Base-by-base conservation (phyloP, 1,284 basidiomycete species). In the Pseudozyma flocculosa region DNA sequence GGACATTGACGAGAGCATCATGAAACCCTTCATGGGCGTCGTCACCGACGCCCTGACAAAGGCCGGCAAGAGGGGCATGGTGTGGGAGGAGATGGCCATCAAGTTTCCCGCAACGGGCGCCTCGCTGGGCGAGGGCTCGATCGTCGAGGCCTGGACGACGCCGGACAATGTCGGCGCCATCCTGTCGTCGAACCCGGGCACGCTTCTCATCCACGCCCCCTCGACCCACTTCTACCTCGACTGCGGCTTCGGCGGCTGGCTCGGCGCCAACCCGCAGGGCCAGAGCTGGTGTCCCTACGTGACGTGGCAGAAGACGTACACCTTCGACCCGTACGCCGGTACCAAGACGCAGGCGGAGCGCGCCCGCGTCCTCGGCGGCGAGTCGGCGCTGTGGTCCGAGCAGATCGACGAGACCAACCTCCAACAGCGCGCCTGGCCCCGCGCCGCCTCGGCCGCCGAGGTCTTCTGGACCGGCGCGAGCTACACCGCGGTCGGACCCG, bases 381-480 rank as follows among this genome's bases (percentile, higher is more conserved):
- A 61, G 81, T 84, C 85, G 22, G 83, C 87, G 2, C 80, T 91
- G 1, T 91, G 89, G 89, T 82, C 86, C 2, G 88, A 91, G 78
- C 88, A 90, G 78, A 84, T 86, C 2, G 83, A 84, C 40, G 83
- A 85, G 14, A 80, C 82, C 48, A 90, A 88, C 73, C 78, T 92
- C 45, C 88, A 92, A 68, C 70, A 82, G 1, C 84, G 86, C 51
- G 80, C 85, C 10, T 92, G 89, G 78, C 90, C 90, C 2, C 83
- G 89, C 47, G 87, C 88, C 9, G 87, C 88, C 0, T 83, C 86
- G 0, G 84, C 85, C 5, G 88, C 88, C 0, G 90, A 92, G 80
- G 54, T 91, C 17, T 91, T 88, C 79, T 92, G 89, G 89, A 85
- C 84, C 2, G 88, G 90, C 0, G 81, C 82, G 10, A 17, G 15